A percentile compares a stretch with the other conserved stretches of the same genome.
Evolutionary conservation across 2,329 filamentous ascomycete genomes (phyloP).

Genomic region (Fusarium sp.): DNA sequence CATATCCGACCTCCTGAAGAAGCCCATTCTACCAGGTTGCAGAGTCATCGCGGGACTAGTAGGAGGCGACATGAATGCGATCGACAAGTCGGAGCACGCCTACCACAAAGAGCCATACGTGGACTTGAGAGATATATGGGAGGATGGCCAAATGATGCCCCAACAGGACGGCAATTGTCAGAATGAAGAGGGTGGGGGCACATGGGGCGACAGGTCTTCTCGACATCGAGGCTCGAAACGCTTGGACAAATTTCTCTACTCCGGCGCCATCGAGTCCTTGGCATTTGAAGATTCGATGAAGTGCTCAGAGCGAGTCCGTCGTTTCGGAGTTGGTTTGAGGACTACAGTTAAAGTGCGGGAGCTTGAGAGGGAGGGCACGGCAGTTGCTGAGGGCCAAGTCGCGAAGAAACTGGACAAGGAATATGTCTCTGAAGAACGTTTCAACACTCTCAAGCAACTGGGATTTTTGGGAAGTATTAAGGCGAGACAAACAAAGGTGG

Average conservation of each 20-base stretch:
- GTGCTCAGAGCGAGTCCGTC: not conserved
- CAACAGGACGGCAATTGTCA: not conserved
- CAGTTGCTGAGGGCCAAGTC: not conserved
- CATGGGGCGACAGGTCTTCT: not conserved
- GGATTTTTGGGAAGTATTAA: not conserved
- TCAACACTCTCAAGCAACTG: not conserved
- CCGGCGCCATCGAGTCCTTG: not conserved
- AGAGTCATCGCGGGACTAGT: conserved; percentile 6
- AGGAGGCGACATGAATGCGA: conserved; percentile 21
- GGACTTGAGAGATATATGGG: conserved; percentile 3
- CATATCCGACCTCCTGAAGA: conserved; percentile 11
- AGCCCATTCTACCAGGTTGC: not conserved
- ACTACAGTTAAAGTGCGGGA: conserved; percentile 5
- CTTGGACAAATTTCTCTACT: conserved; percentile 20
- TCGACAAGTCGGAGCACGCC: conserved; percentile 2
- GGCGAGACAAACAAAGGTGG: not conserved
- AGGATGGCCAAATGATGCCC: not conserved
- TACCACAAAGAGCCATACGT: not conserved
- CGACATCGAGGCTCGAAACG: not conserved
- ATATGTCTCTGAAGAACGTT: not conserved
- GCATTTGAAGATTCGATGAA: not conserved
- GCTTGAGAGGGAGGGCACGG: conserved; percentile 1
- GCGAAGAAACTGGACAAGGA: not conserved
- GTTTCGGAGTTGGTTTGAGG: conserved; percentile 4
- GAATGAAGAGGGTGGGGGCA: not conserved